Percentiles rank a stretch among this genome's conserved stretches.
These are phyloP conservation scores for Mytilinidion resinicola DNA, from an alignment of 495 filamentous ascomycete species.

Conservation along the genomic window DNA sequence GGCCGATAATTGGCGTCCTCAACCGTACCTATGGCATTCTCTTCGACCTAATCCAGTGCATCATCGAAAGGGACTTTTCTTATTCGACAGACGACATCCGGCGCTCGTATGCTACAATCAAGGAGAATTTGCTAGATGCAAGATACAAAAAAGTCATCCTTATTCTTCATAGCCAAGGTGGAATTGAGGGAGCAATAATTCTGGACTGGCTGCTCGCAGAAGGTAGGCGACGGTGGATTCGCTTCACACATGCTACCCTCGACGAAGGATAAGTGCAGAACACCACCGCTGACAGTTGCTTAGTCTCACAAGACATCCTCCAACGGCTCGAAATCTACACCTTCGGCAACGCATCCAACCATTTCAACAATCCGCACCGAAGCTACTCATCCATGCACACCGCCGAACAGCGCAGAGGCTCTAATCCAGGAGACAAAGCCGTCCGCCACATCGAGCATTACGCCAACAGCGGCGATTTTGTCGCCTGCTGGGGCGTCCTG, in stretches of 20 bases:
- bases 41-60: conserved; percentile 26
- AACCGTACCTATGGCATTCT: conserved; percentile 57
- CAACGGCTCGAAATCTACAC: conserved; percentile 76
- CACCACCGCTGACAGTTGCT: no score
- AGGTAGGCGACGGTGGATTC: conserved; percentile 7
- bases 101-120: conserved; percentile 47
- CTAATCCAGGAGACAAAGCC: conserved; percentile 34
- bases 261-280: no score
- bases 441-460: conserved; percentile 82
- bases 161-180: conserved; percentile 77
- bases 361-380: conserved; percentile 73
- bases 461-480: conserved; percentile 68
- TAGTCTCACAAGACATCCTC: conserved; percentile 57
- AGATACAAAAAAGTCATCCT: conserved; percentile 66
- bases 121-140: conserved; percentile 51
- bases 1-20: conserved; percentile 72
- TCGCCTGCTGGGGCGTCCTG: conserved; percentile 68
- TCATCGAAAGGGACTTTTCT: conserved; percentile 68
- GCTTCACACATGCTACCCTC: no score
- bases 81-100: conserved; percentile 69
- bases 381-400: conserved; percentile 32
- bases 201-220: conserved; percentile 77
- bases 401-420: not conserved
- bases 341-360: conserved; percentile 77
- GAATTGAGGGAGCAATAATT: conserved; percentile 66